Evolutionary conservation across 129 eudicot genomes (phyloP).

Genomic region (Centella asiatica): DNA sequence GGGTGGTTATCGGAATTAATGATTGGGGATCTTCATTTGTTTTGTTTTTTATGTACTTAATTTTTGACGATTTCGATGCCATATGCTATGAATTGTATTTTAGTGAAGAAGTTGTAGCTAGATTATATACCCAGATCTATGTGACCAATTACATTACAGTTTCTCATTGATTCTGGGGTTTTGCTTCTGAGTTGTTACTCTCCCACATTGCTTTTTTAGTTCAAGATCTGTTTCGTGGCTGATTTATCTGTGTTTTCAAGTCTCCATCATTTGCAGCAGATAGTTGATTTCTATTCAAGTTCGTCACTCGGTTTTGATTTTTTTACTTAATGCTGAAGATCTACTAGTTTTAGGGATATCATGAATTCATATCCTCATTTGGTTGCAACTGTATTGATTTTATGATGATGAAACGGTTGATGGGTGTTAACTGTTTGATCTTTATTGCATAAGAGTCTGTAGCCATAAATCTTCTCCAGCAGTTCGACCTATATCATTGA

Average conservation of each 20-base stretch:
- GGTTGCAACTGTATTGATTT: too few species aligned
- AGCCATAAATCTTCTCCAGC: too few species aligned
- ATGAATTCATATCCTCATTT: too few species aligned
- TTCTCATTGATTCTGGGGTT: neutral
- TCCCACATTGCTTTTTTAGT: neutral
- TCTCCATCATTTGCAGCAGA: neutral
- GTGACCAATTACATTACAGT: neutral
- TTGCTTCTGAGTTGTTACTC: neutral
- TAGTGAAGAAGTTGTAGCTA: neutral
- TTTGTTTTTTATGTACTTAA: neutral
- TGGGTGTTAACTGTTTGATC: too few species aligned
- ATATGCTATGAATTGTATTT: slow-evolving; percentile 25
- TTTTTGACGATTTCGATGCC: slow-evolving; percentile 18
- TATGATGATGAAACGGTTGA: too few species aligned
- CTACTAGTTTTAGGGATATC: neutral
- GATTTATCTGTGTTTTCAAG: neutral
- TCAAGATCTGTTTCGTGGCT: slow-evolving; percentile 6
- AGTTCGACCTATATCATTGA: too few species aligned
- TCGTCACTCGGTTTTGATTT: neutral
- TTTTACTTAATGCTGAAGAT: neutral
- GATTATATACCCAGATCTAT: neutral
- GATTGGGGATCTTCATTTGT: slow-evolving; percentile 20
- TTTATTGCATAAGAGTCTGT: too few species aligned
- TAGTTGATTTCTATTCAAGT: neutral
- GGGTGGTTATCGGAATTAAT: neutral